phyloP scores from a whole-genome alignment of 352 stramenopile species.

The Aphanomyces invadans region DNA sequence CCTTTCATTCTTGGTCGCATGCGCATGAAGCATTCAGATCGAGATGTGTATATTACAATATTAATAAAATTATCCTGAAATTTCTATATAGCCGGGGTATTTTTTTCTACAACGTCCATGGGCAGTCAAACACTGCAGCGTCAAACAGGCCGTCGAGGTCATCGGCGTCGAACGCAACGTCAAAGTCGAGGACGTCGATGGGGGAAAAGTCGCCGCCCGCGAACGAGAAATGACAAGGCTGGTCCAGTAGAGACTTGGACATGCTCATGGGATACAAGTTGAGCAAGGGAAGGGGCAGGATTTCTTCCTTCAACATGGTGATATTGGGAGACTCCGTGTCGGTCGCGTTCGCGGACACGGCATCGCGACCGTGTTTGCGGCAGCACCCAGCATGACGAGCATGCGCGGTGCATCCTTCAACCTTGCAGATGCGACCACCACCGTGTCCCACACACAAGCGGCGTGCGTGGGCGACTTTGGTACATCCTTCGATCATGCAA shows the following conservation, averaged over 20 bases:
- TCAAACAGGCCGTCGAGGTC: not conserved
- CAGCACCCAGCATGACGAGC: constrained; percentile 19
- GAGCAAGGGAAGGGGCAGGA: not conserved
- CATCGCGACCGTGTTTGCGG: constrained; percentile 3
- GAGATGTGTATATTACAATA: constrained; percentile 5
- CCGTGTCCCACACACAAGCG: constrained; percentile 16
- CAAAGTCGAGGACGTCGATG: constrained; percentile 10
- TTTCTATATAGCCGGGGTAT: not conserved
- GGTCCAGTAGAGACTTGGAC: not conserved
- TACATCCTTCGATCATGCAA: constrained; percentile 7
- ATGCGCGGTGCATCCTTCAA: constrained; percentile 18
- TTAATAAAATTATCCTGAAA: constrained; percentile 8
- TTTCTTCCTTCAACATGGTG: not conserved
- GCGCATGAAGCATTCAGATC: too few relatives aligned
- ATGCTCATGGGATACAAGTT: not conserved
- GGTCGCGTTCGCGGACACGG: too few relatives aligned
- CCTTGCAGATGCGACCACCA: constrained; percentile 6
- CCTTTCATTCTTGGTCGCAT: too few relatives aligned
- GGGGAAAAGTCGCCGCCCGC: not conserved
- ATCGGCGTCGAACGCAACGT: not conserved
- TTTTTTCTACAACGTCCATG: not conserved
- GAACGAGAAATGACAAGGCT: not conserved
- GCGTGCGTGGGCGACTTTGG: constrained; percentile 6
- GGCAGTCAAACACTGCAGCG: not conserved
- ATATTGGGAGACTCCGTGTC: not conserved